These are phyloP conservation scores for Groenewaldozyma auringiensis DNA, from an alignment of 1,139 yeast genomes.

Conservation along the genomic window DNA sequence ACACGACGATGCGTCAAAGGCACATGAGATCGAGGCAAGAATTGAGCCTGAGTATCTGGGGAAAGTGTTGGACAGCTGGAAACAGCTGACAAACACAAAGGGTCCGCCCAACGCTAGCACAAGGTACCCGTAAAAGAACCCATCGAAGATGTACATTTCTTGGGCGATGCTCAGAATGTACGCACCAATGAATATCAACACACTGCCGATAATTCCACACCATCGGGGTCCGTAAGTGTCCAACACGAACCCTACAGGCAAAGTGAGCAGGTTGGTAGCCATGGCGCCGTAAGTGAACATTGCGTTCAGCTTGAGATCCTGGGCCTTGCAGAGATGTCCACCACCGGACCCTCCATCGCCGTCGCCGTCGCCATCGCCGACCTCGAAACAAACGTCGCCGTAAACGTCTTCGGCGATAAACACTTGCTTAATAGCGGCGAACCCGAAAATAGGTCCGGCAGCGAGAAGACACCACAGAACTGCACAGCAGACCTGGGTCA, in stretches of 20 bases:
- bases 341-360: no score
- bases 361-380: conserved; percentile 20
- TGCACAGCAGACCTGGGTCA: conserved; percentile 59
- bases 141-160: conserved; percentile 40
- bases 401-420: conserved; percentile 74
- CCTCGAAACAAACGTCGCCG: conserved; percentile 43
- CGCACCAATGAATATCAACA: conserved; percentile 48
- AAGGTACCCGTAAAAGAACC: conserved; percentile 56
- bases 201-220: conserved; percentile 68
- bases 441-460: conserved; percentile 88
- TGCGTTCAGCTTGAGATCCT: conserved; percentile 72
- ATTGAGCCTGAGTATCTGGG: conserved; percentile 65
- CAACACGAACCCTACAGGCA: conserved; percentile 70
- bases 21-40: conserved; percentile 66
- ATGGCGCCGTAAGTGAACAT: conserved; percentile 84
- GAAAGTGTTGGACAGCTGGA: conserved; percentile 67
- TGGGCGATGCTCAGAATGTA: conserved; percentile 38
- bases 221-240: conserved; percentile 75
- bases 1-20: conserved; percentile 72
- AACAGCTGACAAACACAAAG: conserved; percentile 69
- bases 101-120: conserved; percentile 77
- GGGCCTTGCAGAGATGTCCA: conserved; percentile 48
- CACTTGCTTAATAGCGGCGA: conserved; percentile 86
- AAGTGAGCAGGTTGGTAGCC: conserved; percentile 74
- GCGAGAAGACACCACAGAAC: conserved; percentile 80